Base-by-base conservation (phyloP, 805 yeast genomes). In the Yarrowia bubula region DNA sequence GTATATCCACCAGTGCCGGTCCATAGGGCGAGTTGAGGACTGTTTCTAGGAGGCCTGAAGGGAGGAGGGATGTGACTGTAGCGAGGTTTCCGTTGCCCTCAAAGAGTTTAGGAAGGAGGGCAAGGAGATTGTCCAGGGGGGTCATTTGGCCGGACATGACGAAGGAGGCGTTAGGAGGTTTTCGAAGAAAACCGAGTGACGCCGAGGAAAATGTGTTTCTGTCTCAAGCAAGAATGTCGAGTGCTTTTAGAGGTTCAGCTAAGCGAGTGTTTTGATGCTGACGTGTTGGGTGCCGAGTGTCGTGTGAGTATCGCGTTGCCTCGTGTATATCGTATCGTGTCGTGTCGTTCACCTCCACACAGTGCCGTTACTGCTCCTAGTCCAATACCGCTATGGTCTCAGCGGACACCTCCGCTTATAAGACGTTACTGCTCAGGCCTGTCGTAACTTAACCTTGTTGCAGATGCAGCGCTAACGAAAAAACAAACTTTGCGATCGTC, bases 61-160 rank as follows among this genome's bases (percentile, higher is more conserved):
- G 61, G 3, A 55, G 61, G 6, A 55, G 31, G 13, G 61, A 39
- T 28, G 61, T 55, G 47, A 55, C 35, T 8, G 61, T 55, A 6
- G 61, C 61, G 31, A 55, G 61, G 47, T 55, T 55, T 5, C 61
- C 61, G 47, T 55, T 55, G 8, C 61, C 61, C 38, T 55, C 61
- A 55, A 55, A 55, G 47, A 55, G 47, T 10, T 41, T 39, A 6
- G 61, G 61, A 3, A 55, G 2, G 31, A 55, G 61, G 3, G 61
- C 47, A 37, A 55, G 38, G 28, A 55, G 38, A 11, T 55, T 37
- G 17, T 55, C 47, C 39, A 55, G 13, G 38, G 61, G 61, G 11
- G 61, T 22, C 61, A 55, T n/a, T 32, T 31, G 31, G 3, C 44
- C 43, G 18, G 60, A 51, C 60, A 51, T 51, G 35, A 13, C 8